A percentile compares a stretch with the other conserved stretches of the same genome.
phyloP scores from a whole-genome alignment of 352 stramenopile species.

The Phytophthora colocasiae region DNA sequence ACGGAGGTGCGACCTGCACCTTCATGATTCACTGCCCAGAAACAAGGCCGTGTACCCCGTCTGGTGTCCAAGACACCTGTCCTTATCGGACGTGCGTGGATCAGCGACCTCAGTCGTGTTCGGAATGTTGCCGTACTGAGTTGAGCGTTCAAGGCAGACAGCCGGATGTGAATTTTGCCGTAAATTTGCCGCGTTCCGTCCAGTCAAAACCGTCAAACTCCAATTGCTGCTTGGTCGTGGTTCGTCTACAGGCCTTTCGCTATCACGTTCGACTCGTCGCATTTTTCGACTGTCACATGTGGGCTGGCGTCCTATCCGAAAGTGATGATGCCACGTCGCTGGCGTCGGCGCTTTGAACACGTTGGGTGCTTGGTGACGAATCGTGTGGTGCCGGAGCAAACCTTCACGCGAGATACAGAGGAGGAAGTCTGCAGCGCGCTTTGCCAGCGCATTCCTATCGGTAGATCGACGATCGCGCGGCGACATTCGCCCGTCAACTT shows the following conservation, averaged over 20 bases:
- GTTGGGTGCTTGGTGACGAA: conserved; percentile 4
- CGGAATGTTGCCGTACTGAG: background rate
- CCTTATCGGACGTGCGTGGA: too few species aligned
- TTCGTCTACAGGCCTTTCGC: conserved; percentile 26
- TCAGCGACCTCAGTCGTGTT: background rate
- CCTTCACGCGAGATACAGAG: background rate
- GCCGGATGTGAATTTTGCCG: background rate
- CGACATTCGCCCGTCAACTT: too few species aligned
- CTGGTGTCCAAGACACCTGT: conserved; percentile 6
- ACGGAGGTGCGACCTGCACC: conserved; percentile 1
- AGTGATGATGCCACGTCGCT: conserved; percentile 15
- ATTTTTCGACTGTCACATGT: conserved; percentile 37
- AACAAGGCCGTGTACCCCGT: background rate
- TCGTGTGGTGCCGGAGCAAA: conserved; percentile 6
- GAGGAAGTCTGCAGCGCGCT: background rate
- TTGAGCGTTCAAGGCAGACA: background rate
- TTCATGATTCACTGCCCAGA: conserved; percentile 16
- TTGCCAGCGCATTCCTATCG: background rate
- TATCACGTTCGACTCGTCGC: conserved; percentile 26
- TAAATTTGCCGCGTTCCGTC: conserved; percentile 2
- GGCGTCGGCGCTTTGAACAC: conserved; percentile 7
- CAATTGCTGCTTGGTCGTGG: conserved; percentile 1
- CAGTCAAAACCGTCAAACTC: background rate
- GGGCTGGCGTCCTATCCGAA: conserved; percentile 17
- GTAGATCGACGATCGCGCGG: background rate